Conservation (phyloP, 192 early-diverging fungal species). For the Rhizoclosmatium globosum region DNA sequence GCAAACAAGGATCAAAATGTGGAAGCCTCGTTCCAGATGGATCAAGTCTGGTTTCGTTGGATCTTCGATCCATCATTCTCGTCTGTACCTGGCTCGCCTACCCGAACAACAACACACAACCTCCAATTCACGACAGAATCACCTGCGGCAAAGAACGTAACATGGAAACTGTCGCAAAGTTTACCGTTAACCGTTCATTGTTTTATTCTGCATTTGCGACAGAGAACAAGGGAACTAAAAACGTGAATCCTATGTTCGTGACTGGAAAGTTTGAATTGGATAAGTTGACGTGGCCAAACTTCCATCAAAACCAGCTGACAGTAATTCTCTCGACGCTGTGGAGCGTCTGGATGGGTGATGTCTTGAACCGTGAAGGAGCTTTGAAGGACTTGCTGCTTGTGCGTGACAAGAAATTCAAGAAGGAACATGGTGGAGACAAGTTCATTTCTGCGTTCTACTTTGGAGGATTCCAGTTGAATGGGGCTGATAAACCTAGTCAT, state of each 20-base stretch:
- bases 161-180: background rate
- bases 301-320: background rate
- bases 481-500: too few relatives aligned
- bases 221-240: background rate
- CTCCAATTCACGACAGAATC: background rate
- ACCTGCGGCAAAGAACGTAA: background rate
- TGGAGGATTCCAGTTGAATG: too few relatives aligned
- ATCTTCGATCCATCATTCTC: background rate
- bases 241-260: background rate
- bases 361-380: background rate
- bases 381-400: background rate
- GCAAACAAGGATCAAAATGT: background rate
- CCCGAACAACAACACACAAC: background rate
- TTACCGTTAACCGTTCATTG: background rate
- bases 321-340: background rate
- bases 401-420: background rate
- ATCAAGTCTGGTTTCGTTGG: background rate
- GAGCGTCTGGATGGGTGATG: background rate
- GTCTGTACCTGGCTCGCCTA: background rate
- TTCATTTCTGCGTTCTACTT: slow-evolving; percentile 90
- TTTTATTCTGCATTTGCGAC: background rate
- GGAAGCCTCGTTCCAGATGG: background rate
- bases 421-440: slow-evolving; percentile 70
- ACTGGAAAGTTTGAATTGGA: background rate
- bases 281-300: background rate